A percentile compares a stretch with the other conserved stretches of the same genome.
phyloP scores from a whole-genome alignment of 768 basidiomycete genomes.

The Tylopilus plumbeoviolaceoides region DNA sequence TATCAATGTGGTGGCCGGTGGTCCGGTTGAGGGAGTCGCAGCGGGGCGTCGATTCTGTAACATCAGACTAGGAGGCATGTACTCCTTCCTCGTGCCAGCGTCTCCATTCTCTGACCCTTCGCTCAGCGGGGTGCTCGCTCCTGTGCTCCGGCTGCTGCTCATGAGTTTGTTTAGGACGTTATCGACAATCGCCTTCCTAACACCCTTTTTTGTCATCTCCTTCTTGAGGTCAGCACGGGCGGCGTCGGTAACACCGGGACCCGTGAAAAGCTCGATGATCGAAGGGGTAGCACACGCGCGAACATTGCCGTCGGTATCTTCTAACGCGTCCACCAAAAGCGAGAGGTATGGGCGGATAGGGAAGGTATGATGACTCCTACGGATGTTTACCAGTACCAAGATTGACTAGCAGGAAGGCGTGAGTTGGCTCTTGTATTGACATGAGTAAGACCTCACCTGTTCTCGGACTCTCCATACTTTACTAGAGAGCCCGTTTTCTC shows the following conservation, averaged over 20 bases:
- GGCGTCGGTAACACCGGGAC: constrained; percentile 74
- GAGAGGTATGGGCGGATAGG: constrained; percentile 80
- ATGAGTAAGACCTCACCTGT: constrained; percentile 52
- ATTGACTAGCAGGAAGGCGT: constrained; percentile 43
- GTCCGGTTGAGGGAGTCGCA: constrained; percentile 23
- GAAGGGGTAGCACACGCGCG: constrained; percentile 81
- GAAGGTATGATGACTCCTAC: constrained; percentile 65
- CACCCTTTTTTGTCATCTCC: constrained; percentile 78
- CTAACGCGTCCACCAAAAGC: constrained; percentile 75
- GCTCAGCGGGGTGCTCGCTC: constrained; percentile 43
- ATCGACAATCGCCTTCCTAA: constrained; percentile 86
- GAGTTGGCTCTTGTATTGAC: background rate
- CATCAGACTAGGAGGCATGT: constrained; percentile 72
- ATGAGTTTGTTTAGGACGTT: constrained; percentile 68
- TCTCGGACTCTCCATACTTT: constrained; percentile 87
- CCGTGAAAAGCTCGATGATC: constrained; percentile 81
- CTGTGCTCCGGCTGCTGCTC: constrained; percentile 35
- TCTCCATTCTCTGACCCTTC: constrained; percentile 58
- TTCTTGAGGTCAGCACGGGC: constrained; percentile 94
- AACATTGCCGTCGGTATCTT: constrained; percentile 89
- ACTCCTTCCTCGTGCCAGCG: constrained; percentile 43
- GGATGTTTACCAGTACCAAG: constrained; percentile 66
- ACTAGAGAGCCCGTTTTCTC: constrained; percentile 69
- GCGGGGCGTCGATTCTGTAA: constrained; percentile 50
- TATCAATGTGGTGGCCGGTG: constrained; percentile 28